Conservation (phyloP, 2,329 filamentous ascomycete genomes). For the Pseudopyrenochaeta lycopersici region DNA sequence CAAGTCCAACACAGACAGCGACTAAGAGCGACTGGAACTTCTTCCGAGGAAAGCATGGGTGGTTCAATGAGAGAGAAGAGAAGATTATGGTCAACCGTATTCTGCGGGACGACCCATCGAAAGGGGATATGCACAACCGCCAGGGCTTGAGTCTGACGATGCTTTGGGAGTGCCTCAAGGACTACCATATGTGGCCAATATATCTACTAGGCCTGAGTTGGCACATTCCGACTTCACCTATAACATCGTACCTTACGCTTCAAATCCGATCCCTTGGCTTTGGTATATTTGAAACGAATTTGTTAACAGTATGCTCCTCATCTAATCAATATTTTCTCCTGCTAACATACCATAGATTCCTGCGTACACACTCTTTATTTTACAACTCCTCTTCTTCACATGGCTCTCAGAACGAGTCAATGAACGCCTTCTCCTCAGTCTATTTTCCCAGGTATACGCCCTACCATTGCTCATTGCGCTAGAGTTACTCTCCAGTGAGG, state of each 20-base stretch:
- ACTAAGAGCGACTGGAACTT: conserved; percentile 47
- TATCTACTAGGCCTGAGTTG: conserved; percentile 48
- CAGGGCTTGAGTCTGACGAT: conserved; percentile 60
- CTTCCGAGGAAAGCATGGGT: conserved; percentile 69
- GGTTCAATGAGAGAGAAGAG: conserved; percentile 74
- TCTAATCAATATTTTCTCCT: background rate
- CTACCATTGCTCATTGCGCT: conserved; percentile 51
- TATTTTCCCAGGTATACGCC: conserved; percentile 51
- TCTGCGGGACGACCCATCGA: conserved; percentile 63
- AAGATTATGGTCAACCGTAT: conserved; percentile 73
- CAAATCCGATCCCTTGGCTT: conserved; percentile 47
- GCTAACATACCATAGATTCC: conserved; percentile 44
- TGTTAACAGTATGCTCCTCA: conserved; percentile 40
- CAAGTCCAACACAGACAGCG: conserved; percentile 70
- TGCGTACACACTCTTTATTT: conserved; percentile 57
- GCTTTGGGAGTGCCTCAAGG: conserved; percentile 60
- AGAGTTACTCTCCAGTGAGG: conserved; percentile 36
- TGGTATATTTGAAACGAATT: conserved; percentile 48
- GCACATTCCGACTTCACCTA: conserved; percentile 44
- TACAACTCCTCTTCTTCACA: conserved; percentile 61
- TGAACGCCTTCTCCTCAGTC: conserved; percentile 59
- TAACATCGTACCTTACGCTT: conserved; percentile 47
- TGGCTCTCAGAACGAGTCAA: conserved; percentile 61
- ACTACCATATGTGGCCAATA: conserved; percentile 65
- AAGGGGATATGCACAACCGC: conserved; percentile 70